Conservation (phyloP, 2,329 filamentous ascomycete species). For the Neonectria magnoliae region DNA sequence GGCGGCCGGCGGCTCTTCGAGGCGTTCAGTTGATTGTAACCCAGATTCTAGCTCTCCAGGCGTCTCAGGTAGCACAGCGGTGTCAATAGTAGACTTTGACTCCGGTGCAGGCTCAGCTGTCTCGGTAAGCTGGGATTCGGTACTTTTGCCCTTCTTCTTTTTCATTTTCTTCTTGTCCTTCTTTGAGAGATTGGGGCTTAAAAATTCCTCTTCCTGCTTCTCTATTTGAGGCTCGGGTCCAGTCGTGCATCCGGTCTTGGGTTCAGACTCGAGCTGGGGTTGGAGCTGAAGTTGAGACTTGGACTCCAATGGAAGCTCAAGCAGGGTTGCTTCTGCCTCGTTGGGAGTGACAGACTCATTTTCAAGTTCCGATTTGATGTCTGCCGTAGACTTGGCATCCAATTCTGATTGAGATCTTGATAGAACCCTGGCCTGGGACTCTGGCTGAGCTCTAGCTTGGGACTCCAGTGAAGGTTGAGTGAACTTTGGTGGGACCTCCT, state of each 20-base stretch:
- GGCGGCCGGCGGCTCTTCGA: neutral
- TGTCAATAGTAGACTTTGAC: neutral
- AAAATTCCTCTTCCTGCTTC: constrained; percentile 24
- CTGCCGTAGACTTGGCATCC: neutral
- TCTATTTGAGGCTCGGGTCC: neutral
- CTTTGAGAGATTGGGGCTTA: constrained; percentile 25
- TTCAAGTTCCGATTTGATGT: constrained; percentile 3
- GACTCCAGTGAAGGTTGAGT: neutral
- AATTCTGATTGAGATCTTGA: neutral
- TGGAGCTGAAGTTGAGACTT: neutral
- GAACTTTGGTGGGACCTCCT: constrained; percentile 2
- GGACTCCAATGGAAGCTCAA: neutral
- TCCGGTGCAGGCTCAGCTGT: neutral
- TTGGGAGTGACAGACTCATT: constrained; percentile 9
- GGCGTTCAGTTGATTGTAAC: neutral
- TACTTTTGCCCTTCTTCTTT: constrained; percentile 31
- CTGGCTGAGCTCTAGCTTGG: neutral
- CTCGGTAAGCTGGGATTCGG: neutral
- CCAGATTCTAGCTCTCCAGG: neutral
- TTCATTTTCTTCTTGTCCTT: constrained; percentile 36
- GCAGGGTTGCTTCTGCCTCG: constrained; percentile 1
- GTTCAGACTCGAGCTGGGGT: neutral
- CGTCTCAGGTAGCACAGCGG: neutral
- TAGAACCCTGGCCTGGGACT: neutral
- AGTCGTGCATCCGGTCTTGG: neutral